Evolutionary conservation across 441 rosid species (phyloP), one percentile per base, ranked within the genome.

Genomic region (Populus hybrid): DNA sequence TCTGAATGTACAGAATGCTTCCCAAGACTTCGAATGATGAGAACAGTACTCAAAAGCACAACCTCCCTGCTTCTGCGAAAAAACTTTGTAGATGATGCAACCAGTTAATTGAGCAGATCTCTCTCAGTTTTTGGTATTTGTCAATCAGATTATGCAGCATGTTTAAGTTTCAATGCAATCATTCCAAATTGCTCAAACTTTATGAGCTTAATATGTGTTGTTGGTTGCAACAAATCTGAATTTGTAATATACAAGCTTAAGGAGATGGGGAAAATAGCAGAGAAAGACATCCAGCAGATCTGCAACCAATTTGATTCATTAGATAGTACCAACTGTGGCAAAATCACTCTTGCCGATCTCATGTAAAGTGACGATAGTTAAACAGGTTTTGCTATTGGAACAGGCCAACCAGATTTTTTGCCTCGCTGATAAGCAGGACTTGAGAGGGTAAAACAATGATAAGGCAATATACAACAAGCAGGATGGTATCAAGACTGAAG

Each of bases 181-280:
- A 56, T 56, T 10, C 16, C 21, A 56, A 56, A 0, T 56, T 56
- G 23, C 18, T 63, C 65, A 23, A 23, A 9, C 26, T 21, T 21
- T 9, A 9, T 23, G 65, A 21, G 26, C 28, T 61, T 61, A 10
- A 61, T 7, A 20, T 10, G 26, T 12, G 31, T 26, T 40, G 53
- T 77, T 72, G 42, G 56, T 79, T 64, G 83, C 91, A 91, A 92
- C 82, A 90, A 91, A 83, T 86, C 92, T 1, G 95, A 91, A 78
- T 90, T 84, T 64, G 79, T 91, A 9, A 78, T 89, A 84, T 87
- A 89, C 89, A 90, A 91, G 87, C 90, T 91, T 3, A 90, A 86
- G 86, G 89, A 91, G 86, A 89, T 90, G 91, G 89, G 92, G 36
- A 90, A 82, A 80, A 80, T 89, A 76, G 80, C 87, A 72, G 89